Evolutionary conservation across 2,329 filamentous ascomycete species (phyloP).

Genomic region (Aspergillus piperis): DNA sequence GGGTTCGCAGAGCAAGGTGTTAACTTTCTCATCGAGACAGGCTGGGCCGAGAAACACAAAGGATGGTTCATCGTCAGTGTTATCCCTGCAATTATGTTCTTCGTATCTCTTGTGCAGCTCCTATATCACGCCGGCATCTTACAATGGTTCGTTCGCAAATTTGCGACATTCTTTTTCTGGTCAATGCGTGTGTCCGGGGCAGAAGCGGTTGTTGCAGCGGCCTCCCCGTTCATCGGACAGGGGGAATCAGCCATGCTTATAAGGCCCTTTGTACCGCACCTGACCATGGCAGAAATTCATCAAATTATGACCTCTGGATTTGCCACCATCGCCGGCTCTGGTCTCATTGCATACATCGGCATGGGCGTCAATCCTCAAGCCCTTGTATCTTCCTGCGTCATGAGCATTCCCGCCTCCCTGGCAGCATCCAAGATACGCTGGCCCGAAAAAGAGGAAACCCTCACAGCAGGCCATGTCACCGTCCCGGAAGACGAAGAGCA

Average conservation of each 20-base stretch:
- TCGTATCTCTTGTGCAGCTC: conserved; percentile 87
- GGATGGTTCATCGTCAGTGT: conserved; percentile 75
- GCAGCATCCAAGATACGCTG: conserved; percentile 88
- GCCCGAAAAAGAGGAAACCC: conserved; percentile 81
- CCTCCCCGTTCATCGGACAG: conserved; percentile 91
- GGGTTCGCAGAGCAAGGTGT: conserved; percentile 75
- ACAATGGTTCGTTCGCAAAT: conserved; percentile 88
- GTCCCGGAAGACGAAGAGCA: conserved; percentile 75
- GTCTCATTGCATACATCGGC: conserved; percentile 80
- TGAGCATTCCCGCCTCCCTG: conserved; percentile 90
- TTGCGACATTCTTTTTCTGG: conserved; percentile 91
- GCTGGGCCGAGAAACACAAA: conserved; percentile 43
- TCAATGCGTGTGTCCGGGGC: conserved; percentile 81
- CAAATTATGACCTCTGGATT: conserved; percentile 93
- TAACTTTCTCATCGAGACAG: conserved; percentile 64
- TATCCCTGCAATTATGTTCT: conserved; percentile 93
- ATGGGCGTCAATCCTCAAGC: conserved; percentile 83
- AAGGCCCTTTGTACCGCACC: conserved; percentile 78
- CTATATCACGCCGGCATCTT: conserved; percentile 77
- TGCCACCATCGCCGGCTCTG: conserved; percentile 86
- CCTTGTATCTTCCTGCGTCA: conserved; percentile 87
- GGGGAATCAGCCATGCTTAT: conserved; percentile 94
- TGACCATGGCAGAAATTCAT: conserved; percentile 85
- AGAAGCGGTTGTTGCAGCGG: conserved; percentile 89
- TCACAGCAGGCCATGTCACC: conserved; percentile 78